These are phyloP conservation scores for Starmerella sirachaensis DNA, from an alignment of 805 yeast genomes.

Conservation along the genomic window DNA sequence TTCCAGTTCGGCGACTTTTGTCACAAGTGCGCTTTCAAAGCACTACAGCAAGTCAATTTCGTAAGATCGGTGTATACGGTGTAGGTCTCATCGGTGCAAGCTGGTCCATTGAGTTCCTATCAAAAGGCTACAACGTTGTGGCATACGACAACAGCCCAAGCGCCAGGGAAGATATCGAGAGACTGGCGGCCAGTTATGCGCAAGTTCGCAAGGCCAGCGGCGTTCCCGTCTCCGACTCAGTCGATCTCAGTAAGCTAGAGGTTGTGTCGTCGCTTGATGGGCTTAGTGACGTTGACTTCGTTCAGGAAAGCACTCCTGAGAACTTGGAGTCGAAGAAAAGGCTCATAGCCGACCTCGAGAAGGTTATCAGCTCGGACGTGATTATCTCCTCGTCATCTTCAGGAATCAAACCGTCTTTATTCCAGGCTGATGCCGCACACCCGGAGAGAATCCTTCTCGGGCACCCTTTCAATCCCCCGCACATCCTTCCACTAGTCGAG, in stretches of 20 bases:
- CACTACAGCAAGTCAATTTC: constrained; percentile 3
- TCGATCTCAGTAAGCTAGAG: constrained; percentile 7
- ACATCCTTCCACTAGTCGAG: constrained; percentile 13
- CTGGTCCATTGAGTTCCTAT: constrained; percentile 14
- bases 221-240: neutral
- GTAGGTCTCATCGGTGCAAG: constrained; percentile 14
- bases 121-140: constrained; percentile 9
- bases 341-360: constrained; percentile 8
- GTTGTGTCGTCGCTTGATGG: constrained; percentile 1
- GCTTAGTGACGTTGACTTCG: constrained; percentile 11
- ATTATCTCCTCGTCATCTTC: constrained; percentile 14
- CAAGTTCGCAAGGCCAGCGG: constrained; percentile 13
- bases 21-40: too few species aligned
- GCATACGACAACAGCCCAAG: constrained; percentile 12
- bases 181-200: constrained; percentile 6
- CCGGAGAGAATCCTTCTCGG: constrained; percentile 17
- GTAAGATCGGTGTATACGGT: constrained; percentile 12
- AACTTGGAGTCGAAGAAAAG: constrained; percentile 6
- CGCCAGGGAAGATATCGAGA: constrained; percentile 9
- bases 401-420: constrained; percentile 11
- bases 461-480: constrained; percentile 18
- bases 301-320: constrained; percentile 17
- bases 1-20: too few species aligned
- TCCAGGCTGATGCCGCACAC: constrained; percentile 13
- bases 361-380: constrained; percentile 8